These are phyloP conservation scores for Phytophthora multivora DNA, from an alignment of 352 stramenopile species.

Conservation along the genomic window DNA sequence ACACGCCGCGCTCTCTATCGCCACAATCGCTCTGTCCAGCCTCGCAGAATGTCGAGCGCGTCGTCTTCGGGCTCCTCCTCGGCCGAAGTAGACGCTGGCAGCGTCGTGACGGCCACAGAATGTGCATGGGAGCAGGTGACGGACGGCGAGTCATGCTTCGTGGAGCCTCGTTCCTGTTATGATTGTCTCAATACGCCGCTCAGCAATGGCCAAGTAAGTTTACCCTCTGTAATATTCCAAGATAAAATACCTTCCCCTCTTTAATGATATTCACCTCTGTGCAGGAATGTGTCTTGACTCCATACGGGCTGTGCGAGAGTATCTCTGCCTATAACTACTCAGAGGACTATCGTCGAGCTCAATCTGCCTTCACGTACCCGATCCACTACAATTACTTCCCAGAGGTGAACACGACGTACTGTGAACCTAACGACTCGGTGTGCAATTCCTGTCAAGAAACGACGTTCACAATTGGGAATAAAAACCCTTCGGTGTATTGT, in stretches of 20 bases:
- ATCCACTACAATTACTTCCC: slow-evolving; percentile 72
- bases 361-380: slow-evolving; percentile 37
- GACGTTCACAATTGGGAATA: slow-evolving; percentile 41
- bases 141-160: slow-evolving; percentile 34
- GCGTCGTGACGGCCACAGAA: slow-evolving; percentile 25
- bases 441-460: slow-evolving; percentile 43
- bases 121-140: slow-evolving; percentile 53
- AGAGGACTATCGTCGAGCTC: slow-evolving; percentile 55
- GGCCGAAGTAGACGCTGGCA: not conserved
- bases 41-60: slow-evolving; percentile 10
- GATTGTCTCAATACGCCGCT: slow-evolving; percentile 62
- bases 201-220: slow-evolving; percentile 36
- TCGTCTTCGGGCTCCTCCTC: slow-evolving; percentile 12
- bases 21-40: not conserved
- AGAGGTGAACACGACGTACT: slow-evolving; percentile 59
- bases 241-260: not conserved
- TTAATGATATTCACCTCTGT: not conserved
- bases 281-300: slow-evolving; percentile 56
- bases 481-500: slow-evolving; percentile 61
- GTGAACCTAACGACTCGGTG: slow-evolving; percentile 37
- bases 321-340: slow-evolving; percentile 47
- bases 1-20: not conserved
- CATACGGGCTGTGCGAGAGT: slow-evolving; percentile 46
- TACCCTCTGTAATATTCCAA: not conserved
- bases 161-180: slow-evolving; percentile 60